Evolutionary conservation across 2,329 filamentous ascomycete species (phyloP).

Genomic region (Botrytis hyacinthi): DNA sequence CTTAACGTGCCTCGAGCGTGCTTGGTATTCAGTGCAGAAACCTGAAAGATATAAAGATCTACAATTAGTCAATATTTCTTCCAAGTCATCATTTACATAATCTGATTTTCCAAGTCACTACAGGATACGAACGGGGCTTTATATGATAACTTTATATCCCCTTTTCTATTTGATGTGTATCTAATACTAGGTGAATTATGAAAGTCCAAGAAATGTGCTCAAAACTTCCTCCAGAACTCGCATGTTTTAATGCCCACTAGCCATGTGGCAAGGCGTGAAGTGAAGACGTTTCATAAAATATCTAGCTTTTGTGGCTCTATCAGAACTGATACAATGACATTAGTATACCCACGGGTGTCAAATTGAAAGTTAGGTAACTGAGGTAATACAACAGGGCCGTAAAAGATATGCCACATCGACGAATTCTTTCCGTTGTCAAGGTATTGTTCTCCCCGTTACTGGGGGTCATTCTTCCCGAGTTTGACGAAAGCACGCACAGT

Average conservation of each 20-base stretch:
- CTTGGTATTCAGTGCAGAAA: background rate
- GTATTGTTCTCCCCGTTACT: background rate
- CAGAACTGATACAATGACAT: background rate
- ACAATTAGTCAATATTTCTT: background rate
- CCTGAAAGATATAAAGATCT: background rate
- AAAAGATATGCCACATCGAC: background rate
- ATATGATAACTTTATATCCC: background rate
- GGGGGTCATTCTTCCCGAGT: background rate
- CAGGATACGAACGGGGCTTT: background rate
- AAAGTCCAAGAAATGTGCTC: background rate
- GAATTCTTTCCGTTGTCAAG: background rate
- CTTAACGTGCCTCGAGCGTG: background rate
- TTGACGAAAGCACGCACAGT: background rate
- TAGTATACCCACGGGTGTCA: background rate
- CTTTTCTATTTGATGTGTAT: no score
- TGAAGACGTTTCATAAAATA: constrained; percentile 1
- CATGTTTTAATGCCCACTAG: background rate
- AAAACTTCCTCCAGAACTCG: background rate
- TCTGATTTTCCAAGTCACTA: background rate
- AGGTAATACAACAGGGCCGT: background rate
- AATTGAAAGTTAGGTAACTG: background rate
- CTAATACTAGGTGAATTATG: background rate
- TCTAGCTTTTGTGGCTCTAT: background rate
- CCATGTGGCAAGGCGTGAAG: background rate
- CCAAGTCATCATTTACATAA: background rate